phyloP scores from a whole-genome alignment of 2,329 filamentous ascomycete species.

The Colletotrichum sp. region DNA sequence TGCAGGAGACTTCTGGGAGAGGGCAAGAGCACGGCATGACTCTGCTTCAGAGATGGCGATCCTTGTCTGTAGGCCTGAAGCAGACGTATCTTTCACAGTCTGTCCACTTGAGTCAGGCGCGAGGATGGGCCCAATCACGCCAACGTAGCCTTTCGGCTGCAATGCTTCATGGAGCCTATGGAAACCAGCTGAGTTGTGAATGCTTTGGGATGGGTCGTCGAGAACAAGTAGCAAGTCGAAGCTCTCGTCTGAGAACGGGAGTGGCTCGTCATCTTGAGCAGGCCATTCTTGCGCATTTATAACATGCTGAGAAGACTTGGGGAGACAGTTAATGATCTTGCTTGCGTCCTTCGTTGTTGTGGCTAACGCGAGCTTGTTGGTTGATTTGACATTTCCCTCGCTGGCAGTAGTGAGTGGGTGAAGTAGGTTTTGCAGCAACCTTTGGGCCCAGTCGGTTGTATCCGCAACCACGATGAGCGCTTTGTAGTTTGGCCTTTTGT shows the following conservation, averaged over 20 bases:
- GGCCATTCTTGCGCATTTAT: not conserved
- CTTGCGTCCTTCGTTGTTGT: not conserved
- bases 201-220: not conserved
- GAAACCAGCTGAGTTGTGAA: not conserved
- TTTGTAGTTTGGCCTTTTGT: not conserved
- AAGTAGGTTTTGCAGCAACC: not conserved
- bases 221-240: not conserved
- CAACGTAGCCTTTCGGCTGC: not conserved
- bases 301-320: not conserved
- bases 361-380: not conserved
- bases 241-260: not conserved
- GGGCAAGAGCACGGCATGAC: not conserved
- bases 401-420: not conserved
- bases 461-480: not conserved
- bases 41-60: not conserved
- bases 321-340: not conserved
- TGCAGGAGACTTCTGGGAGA: not conserved
- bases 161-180: not conserved
- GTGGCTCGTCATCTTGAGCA: not conserved
- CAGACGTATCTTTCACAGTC: not conserved
- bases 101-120: not conserved
- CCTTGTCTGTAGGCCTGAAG: not conserved
- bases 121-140: not conserved
- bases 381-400: not conserved
- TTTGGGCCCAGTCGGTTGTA: not conserved